Evolutionary conservation across 23 red algal species (phyloP), one percentile per base, ranked within the genome.

Genomic region (Gracilaria gracilis): DNA sequence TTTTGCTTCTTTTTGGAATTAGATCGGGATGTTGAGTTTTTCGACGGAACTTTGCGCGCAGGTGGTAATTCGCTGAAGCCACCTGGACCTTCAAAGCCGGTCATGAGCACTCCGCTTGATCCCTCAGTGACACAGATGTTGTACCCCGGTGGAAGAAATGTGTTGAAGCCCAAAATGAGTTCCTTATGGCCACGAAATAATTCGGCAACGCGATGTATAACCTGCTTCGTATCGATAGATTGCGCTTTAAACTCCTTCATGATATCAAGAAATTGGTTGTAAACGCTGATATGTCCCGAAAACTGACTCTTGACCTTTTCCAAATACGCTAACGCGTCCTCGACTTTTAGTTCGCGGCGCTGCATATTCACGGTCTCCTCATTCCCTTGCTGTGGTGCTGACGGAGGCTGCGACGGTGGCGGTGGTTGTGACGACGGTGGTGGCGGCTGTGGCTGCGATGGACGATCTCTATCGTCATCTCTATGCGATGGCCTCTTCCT

Each of bases 171-270:
- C 25, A 99, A 89, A 86, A 99, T 96, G 11, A 99, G 87, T 25
- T 96, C 85, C 11, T 79, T 91, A 91, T 99, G 94, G 11, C 97
- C 97, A 23, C 67, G 70, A 72, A 99, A 99, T 50, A 99, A 88
- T 50, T 91, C 58, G 19, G 97, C 94, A 16, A 99, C 97, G 14
- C 94, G 94, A 24, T 85, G 39, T 58, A 99, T 99, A 59, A 99
- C 97, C 67, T 90, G 85, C 13, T 66, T 90, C 11, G 97, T 99
- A 83, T 96, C 94, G 77, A 99, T 99, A 42, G 92, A 48, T 61
- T 99, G 94, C 31, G 97, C 90, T 94, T 99, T 99, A 62, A 99
- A 99, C 50, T 99, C 97, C 82, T 99, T 99, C 97, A 99, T 99
- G 50, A 99, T 99, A 85, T 99, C 97, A 46, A 99, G 62, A 75